Conservation (phyloP, 257 asterid species). For the Thymus quinquecostatus region DNA sequence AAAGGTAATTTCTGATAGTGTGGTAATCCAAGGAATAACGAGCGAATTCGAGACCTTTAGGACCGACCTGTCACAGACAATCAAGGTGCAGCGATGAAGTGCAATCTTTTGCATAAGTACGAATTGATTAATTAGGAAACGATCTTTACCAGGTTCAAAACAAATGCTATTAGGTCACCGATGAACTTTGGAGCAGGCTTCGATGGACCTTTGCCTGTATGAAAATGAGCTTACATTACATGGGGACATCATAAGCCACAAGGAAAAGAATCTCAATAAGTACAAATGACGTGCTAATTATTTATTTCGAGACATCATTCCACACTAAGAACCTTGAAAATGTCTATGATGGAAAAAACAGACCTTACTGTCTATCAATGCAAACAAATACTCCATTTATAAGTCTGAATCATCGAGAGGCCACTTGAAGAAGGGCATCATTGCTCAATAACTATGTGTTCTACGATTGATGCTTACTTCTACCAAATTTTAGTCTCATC, state of each 20-base stretch:
- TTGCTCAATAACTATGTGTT: no score
- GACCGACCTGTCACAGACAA: conserved; percentile 69
- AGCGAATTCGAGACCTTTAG: conserved; percentile 96
- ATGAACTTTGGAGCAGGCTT: conserved; percentile 83
- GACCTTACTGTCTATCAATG: neutral
- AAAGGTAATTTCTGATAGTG: conserved; percentile 86
- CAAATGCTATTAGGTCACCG: conserved; percentile 80
- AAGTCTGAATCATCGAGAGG: no score
- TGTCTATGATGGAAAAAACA: neutral
- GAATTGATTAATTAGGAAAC: conserved; percentile 17
- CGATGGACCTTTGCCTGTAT: conserved; percentile 84
- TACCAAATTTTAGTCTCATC: neutral
- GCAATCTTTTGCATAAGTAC: conserved; percentile 15
- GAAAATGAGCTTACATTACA: conserved; percentile 24
- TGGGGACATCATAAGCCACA: conserved; percentile 1
- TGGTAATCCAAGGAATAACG: conserved; percentile 95
- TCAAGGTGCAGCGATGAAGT: conserved; percentile 16
- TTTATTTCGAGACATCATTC: conserved; percentile 8
- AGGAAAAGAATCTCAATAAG: neutral
- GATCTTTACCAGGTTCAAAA: conserved; percentile 72
- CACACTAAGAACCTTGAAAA: neutral
- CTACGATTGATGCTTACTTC: no score
- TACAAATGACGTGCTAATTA: neutral
- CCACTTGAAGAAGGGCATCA: no score
- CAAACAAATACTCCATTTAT: no score